Evolutionary conservation across 2,329 filamentous ascomycete species (phyloP), one percentile per base, ranked within the genome.

Genomic region (Colletotrichum tanaceti): DNA sequence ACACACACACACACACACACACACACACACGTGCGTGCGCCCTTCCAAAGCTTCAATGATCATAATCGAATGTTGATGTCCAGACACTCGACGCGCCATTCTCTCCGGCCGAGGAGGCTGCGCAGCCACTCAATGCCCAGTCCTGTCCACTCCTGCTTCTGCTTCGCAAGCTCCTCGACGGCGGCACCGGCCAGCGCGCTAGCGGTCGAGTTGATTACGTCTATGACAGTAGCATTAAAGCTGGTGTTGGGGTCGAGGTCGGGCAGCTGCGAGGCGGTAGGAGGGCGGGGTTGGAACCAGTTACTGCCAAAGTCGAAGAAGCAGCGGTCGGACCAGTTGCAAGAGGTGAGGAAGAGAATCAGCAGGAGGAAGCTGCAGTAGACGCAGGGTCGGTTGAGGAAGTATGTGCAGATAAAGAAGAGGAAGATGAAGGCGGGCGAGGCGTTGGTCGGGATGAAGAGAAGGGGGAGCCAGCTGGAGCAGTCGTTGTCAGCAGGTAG

Each of bases 281-380:
- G 83, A 73, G 85, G 83, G 16, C 93, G 87, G n/a, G 94, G 91
- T 73, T 94, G 90, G 80, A 98, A 98, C 95, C 94, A 98, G 82
- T 97, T 93, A 75, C 90, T 92, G 77, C 84, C 87, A 75, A 98
- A 92, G 83, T 98, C 95, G 84, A 98, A 96, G 83, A 98, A 96
- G 78, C 93, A 96, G 62, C 90, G 89, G 78, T 94, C 92, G 73
- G 91, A 92, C 93, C 93, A 96, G 86, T 94, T 91, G 80, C 93
- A 96, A 32, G 91, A 94, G 32, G 94, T 97, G 73, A 94, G 87
- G 84, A 98, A 97, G 74, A 99, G 93, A 74, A 98, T 94, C 72
- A 97, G 87, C 57, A 99, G 93, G 62, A 99, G 91, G 71, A 98
- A 90, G 70, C 94, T 97, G 87, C 96, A 99, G 86, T 99, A 99